Evolutionary conservation across 768 basidiomycete genomes (phyloP).

Genomic region (Sistotremastrum niveocremeum): DNA sequence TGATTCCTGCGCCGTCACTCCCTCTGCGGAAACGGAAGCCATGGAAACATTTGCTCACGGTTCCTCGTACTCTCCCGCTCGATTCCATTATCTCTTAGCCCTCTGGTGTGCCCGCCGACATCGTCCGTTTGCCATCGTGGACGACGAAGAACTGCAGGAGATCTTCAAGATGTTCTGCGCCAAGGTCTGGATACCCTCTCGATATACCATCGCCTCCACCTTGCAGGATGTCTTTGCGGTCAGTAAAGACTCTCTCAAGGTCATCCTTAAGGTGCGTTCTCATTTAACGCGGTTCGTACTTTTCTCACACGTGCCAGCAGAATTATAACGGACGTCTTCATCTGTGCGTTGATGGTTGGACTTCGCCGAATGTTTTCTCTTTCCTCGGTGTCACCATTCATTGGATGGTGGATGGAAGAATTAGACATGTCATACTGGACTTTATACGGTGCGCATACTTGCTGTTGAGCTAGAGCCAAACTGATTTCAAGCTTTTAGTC

Average conservation of each 20-base stretch:
- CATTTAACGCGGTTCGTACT: not conserved
- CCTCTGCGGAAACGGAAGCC: too few species aligned
- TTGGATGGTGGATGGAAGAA: conserved; percentile 10
- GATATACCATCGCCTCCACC: conserved; percentile 6
- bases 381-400: conserved; percentile 17
- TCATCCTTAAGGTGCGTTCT: conserved; percentile 1
- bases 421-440: conserved; percentile 10
- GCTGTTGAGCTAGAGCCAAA: too few species aligned
- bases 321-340: conserved; percentile 11
- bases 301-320: not conserved
- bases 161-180: conserved; percentile 9
- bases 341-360: conserved; percentile 19
- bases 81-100: conserved; percentile 4
- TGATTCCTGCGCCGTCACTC: too few species aligned
- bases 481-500: too few species aligned
- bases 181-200: conserved; percentile 7
- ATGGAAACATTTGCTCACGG: conserved; percentile 10
- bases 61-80: conserved; percentile 8
- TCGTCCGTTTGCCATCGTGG: conserved; percentile 8
- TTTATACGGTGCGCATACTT: conserved; percentile 18
- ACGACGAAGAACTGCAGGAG: conserved; percentile 4
- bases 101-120: conserved; percentile 9
- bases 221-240: conserved; percentile 6
- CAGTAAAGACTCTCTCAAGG: not conserved
- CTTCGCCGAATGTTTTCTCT: conserved; percentile 14